A percentile compares a stretch with the other conserved stretches of the same genome.
Evolutionary conservation across 2,329 filamentous ascomycete species (phyloP).

Genomic region (Colletotrichum aenigma): DNA sequence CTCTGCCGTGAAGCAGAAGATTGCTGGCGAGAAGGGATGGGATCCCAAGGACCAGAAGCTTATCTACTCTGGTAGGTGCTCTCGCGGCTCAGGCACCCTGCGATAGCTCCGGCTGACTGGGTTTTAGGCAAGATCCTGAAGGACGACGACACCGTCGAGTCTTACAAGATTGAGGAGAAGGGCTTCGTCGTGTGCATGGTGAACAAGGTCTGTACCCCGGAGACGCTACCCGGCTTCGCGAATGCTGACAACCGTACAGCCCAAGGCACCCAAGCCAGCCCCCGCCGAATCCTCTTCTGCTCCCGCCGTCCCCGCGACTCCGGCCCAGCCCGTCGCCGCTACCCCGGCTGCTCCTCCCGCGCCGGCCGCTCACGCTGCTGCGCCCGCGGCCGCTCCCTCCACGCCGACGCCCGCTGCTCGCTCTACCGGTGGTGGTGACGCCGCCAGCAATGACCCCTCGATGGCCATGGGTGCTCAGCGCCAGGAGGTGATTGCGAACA

Average conservation of each 20-base stretch:
- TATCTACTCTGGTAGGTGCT: conserved; percentile 88
- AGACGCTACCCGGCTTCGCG: background rate
- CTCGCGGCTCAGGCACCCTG: background rate
- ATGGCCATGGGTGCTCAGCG: conserved; percentile 85
- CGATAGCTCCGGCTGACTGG: background rate
- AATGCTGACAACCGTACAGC: conserved; percentile 31
- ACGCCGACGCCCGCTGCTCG: conserved; percentile 61
- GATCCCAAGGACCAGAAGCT: conserved; percentile 90
- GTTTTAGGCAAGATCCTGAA: conserved; percentile 91
- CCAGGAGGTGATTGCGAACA: conserved; percentile 82
- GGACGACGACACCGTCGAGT: conserved; percentile 95
- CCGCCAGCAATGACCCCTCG: conserved; percentile 69
- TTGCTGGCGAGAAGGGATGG: conserved; percentile 92
- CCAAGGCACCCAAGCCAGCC: conserved; percentile 73
- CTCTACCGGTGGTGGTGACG: conserved; percentile 47
- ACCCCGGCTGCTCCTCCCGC: conserved; percentile 55
- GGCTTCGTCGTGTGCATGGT: conserved; percentile 99
- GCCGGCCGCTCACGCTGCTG: conserved; percentile 51
- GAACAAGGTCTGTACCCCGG: conserved; percentile 73
- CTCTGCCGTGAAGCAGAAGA: conserved; percentile 89
- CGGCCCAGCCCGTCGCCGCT: conserved; percentile 57
- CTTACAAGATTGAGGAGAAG: conserved; percentile 99
- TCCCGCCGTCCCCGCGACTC: conserved; percentile 64
- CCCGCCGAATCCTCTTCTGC: conserved; percentile 63
- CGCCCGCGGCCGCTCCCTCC: conserved; percentile 51